A percentile compares a stretch with the other conserved stretches of the same genome.
Conservation (phyloP, 176 grass and related monocot species). For the Juncus inflexus region DNA sequence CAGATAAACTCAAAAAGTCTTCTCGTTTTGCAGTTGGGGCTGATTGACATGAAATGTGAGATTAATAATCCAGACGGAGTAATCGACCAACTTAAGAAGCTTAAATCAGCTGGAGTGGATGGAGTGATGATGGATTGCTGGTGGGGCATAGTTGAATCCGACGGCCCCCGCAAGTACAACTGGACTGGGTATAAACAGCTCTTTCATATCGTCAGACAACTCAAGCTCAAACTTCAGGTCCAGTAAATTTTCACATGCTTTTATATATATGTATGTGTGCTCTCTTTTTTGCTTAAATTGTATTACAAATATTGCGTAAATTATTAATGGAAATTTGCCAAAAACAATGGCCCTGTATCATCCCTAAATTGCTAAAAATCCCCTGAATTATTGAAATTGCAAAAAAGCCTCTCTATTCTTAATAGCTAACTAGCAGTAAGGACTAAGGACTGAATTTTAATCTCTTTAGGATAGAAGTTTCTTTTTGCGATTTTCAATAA, state of each 20-base stretch:
- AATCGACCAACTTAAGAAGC: constrained; percentile 48
- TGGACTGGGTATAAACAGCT: constrained; percentile 70
- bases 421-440: no score
- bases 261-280: constrained; percentile 12
- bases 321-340: no score
- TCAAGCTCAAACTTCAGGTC: constrained; percentile 88
- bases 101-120: constrained; percentile 64
- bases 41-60: constrained; percentile 47
- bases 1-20: neutral
- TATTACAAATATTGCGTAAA: neutral
- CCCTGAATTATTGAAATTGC: no score
- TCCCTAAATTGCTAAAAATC: no score
- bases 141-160: constrained; percentile 81
- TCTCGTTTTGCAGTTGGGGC: constrained; percentile 38
- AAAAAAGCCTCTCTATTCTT: no score
- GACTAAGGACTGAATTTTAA: no score
- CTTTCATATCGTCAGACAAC: constrained; percentile 57
- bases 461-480: no score
- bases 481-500: no score
- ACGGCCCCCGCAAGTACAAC: constrained; percentile 57
- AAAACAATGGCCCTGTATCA: no score
- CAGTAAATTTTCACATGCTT: constrained; percentile 2
- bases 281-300: neutral
- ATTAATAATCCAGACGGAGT: constrained; percentile 50
- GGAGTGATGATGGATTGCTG: constrained; percentile 93